A percentile compares a stretch with the other conserved stretches of the same genome.
Conservation (phyloP, 129 eudicot species). For the Mikania micrantha region DNA sequence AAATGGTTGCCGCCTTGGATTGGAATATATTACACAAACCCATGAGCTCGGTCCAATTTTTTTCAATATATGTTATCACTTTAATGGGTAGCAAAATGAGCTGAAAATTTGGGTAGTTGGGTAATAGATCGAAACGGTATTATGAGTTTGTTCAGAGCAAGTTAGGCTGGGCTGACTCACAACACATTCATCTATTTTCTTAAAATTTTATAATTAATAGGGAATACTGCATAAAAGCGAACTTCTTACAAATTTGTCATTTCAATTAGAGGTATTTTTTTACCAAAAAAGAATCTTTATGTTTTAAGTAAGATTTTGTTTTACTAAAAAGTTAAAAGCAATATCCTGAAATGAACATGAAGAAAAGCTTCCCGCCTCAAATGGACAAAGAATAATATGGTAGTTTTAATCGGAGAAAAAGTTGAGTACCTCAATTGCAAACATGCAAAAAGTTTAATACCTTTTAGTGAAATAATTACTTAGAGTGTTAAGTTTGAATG, state of each 20-base stretch:
- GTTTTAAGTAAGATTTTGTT: not conserved
- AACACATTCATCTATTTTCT: not conserved
- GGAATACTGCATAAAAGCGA: no score
- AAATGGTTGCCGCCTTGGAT: not conserved
- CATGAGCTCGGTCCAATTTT: not conserved
- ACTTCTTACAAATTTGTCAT: no score
- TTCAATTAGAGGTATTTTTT: no score
- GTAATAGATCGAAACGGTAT: not conserved
- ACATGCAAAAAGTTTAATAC: not conserved
- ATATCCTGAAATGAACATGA: no score
- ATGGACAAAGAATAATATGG: not conserved
- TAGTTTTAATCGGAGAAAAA: not conserved
- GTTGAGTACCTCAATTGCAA: not conserved
- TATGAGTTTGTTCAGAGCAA: not conserved
- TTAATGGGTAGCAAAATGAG: not conserved
- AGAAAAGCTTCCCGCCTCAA: not conserved
- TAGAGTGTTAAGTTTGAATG: not conserved
- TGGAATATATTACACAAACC: not conserved
- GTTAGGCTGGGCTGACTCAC: not conserved
- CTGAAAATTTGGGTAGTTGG: not conserved
- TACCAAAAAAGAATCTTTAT: not conserved
- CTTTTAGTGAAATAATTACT: not conserved
- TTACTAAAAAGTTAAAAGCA: not conserved
- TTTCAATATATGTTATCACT: not conserved
- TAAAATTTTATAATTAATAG: no score